phyloP scores from a whole-genome alignment of 257 asterid genomes.

The Rubia yunnanensis region DNA sequence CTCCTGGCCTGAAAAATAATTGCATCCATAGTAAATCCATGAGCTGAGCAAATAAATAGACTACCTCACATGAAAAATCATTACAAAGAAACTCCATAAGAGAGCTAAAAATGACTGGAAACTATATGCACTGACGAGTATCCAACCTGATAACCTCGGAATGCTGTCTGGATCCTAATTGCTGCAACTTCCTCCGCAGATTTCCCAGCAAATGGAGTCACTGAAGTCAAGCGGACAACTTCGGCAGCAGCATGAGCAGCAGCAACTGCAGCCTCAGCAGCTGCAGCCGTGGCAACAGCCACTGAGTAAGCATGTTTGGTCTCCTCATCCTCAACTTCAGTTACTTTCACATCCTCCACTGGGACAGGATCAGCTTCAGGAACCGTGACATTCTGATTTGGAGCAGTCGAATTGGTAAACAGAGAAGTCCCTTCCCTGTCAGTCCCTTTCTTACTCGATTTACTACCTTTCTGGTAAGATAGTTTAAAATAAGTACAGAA shows the following conservation, averaged over 20 bases:
- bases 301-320: slow-evolving; percentile 53
- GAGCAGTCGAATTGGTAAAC: slow-evolving; percentile 28
- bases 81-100: not conserved
- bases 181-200: slow-evolving; percentile 78
- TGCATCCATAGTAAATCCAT: not conserved
- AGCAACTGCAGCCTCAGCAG: slow-evolving; percentile 65
- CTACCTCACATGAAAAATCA: not conserved
- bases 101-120: slow-evolving; percentile 5
- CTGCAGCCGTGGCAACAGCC: slow-evolving; percentile 63
- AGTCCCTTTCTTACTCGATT: slow-evolving; percentile 34
- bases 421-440: slow-evolving; percentile 44
- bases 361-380: slow-evolving; percentile 42
- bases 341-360: slow-evolving; percentile 44
- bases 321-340: slow-evolving; percentile 56
- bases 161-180: slow-evolving; percentile 74
- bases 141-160: slow-evolving; percentile 80
- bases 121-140: not conserved
- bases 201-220: slow-evolving; percentile 43
- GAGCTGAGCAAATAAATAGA: not conserved
- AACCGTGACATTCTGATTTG: slow-evolving; percentile 31
- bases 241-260: slow-evolving; percentile 75
- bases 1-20: slow-evolving; percentile 67
- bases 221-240: slow-evolving; percentile 41
- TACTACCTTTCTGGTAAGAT: slow-evolving; percentile 41
- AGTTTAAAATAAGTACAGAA: not conserved